phyloP scores from a whole-genome alignment of 2,329 filamentous ascomycete species.

The Sphaerulina vaccinii region DNA sequence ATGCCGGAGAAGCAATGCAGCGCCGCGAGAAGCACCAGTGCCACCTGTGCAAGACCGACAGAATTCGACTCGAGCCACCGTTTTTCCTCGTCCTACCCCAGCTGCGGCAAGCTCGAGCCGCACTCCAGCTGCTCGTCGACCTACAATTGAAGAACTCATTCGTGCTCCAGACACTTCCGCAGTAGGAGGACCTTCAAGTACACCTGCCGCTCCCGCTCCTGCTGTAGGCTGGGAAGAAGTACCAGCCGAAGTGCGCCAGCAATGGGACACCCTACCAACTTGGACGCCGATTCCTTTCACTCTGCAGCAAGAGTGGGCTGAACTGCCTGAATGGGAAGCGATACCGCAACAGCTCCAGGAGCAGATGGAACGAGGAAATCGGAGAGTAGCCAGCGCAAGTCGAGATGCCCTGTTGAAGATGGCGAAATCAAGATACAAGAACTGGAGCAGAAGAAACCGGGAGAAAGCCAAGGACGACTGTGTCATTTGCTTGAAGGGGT shows the following conservation, averaged over 20 bases:
- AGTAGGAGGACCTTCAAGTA: background rate
- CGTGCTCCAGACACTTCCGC: background rate
- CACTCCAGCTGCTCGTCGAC: background rate
- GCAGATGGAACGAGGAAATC: conserved; percentile 4
- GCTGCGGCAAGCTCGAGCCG: background rate
- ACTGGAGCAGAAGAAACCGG: background rate
- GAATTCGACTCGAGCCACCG: background rate
- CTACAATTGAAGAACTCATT: background rate
- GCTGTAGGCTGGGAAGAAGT: background rate
- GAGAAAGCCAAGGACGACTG: background rate
- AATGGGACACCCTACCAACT: background rate
- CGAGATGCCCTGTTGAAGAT: background rate
- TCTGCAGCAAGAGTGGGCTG: background rate
- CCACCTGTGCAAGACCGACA: no score
- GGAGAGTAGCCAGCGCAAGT: background rate
- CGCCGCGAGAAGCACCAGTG: background rate
- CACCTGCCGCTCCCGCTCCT: background rate
- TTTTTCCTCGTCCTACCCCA: background rate
- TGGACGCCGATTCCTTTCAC: background rate
- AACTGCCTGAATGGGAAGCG: background rate
- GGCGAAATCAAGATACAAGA: conserved; percentile 1
- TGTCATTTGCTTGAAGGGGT: conserved; percentile 1
- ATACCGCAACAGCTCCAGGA: background rate
- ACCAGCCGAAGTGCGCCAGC: background rate
- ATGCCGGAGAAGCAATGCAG: background rate